Evolutionary conservation across 139 green algal genomes (phyloP), one percentile per base, ranked within the genome.

Genomic region (Nannochloris sp.): DNA sequence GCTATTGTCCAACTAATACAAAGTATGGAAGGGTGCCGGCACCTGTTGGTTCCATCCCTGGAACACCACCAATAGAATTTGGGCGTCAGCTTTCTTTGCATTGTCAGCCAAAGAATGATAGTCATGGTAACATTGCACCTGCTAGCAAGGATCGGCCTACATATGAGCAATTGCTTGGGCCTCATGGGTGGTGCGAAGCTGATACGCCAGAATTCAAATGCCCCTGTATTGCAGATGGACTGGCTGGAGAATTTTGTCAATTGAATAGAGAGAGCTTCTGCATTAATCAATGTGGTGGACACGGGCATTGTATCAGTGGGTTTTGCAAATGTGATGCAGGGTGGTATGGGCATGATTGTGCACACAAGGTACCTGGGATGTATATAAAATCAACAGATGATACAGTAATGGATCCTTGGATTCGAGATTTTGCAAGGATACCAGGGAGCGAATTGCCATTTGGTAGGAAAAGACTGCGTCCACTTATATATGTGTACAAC

Each of bases 401-500:
- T 27, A 3, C 24, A 27, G 24, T 4, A 27, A 27, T 27, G n/a
- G 14, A 24, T 8, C 16, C 57, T 14, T 63, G 57, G 57, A 54
- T 63, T 10, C 16, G 25, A 24, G 16, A 51, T 5, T 50, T 54
- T 63, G n/a, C 57, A 15, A 23, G 18, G n/a, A 43, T 25, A 15
- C 59, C 59, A 44, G 59, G 10, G 31, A 19, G 12, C 10, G 21
- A 27, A 23, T 11, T 19, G 3, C 4, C 4, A 6, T 14, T 2
- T 7, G 27, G 9, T 18, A 1, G 59, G 27, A 40, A 16, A n/a
- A 16, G 59, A 10, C 11, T 23, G 44, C 74, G 77, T 18, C 77
- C 77, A 16, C 59, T 79, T n/a, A 81, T 84, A 58, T 84, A 79
- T 44, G 40, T 84, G 2, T 84, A 84, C 53, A 74, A 84, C 60